Evolutionary conservation across 2,329 filamentous ascomycete genomes (phyloP), one percentile per base, ranked within the genome.

Genomic region (Aspergillus sp.): DNA sequence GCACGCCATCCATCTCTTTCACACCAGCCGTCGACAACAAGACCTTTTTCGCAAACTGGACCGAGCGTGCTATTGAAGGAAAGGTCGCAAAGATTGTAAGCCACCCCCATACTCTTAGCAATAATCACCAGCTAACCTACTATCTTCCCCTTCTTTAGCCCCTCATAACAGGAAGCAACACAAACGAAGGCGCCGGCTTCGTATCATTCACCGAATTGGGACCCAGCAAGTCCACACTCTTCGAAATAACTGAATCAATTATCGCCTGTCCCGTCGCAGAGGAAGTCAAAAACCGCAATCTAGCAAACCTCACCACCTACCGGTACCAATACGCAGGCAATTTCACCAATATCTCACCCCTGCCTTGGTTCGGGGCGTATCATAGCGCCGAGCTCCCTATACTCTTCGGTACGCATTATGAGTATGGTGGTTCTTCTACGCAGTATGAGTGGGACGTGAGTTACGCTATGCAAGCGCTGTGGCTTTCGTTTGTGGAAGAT

Each of bases 121-220:
- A 8, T 15, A 2, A 36, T 13, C 4, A 13, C 39, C 36, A 8
- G 21, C 32, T 32, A n/a, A 54, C 21, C 6, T 15, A 3, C 7
- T 36, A 17, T 19, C 8, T 8, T n/a, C 3, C 27, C 25, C 7
- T 27, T 27, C 2, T 1, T 8, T 27, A 54, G 52, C 52, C 52
- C 38, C 25, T 54, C 4, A 8, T 54, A 30, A 54, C 42, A 15
- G 57, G 57, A 8, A 54, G 41, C 57, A 59, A 59, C 32, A 19
- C 51, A 21, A 59, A 59, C 32, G 57, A 59, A 59, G 57, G 57
- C n/a, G 57, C 57, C 25, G 51, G 50, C 1, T 59, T 59, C 39
- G 52, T 54, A 5, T 54, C 52, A 21, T 54, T 54, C 38, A 54
- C 52, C 32, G 25, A 25, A 4, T 2, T 7, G 7, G 52, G 52